Percentiles rank a stretch among this genome's conserved stretches.
These are phyloP conservation scores for Calocybe cyanea DNA, from an alignment of 768 basidiomycete genomes.

Conservation along the genomic window DNA sequence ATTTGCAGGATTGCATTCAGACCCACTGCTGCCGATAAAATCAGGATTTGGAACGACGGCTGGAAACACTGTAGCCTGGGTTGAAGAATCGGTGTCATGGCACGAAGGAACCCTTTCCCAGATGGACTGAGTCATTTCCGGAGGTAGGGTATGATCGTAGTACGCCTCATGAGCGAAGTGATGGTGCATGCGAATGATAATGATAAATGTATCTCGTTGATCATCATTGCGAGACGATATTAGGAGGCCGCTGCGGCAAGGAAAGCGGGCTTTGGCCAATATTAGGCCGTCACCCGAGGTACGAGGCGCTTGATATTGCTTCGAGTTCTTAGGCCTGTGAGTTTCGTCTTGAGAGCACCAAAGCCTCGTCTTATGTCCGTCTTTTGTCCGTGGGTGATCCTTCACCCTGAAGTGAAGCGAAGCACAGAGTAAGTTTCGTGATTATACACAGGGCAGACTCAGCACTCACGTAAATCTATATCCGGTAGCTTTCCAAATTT, in stretches of 20 bases:
- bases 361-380: slow-evolving; percentile 46
- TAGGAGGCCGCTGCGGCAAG: slow-evolving; percentile 42
- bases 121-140: slow-evolving; percentile 32
- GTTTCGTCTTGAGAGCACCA: slow-evolving; percentile 51
- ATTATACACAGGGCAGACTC: background rate
- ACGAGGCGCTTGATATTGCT: slow-evolving; percentile 31
- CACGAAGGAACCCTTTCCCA: slow-evolving; percentile 24
- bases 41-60: background rate
- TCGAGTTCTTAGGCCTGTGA: slow-evolving; percentile 36
- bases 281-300: slow-evolving; percentile 32
- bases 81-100: background rate
- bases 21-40: background rate
- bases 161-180: slow-evolving; percentile 41
- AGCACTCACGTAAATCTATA: slow-evolving; percentile 45
- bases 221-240: slow-evolving; percentile 37
- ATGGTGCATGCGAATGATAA: slow-evolving; percentile 43
- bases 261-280: slow-evolving; percentile 38
- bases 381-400: slow-evolving; percentile 43
- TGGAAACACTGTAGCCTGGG: background rate
- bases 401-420: slow-evolving; percentile 32
- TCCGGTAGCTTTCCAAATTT: slow-evolving; percentile 46
- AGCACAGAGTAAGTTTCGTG: slow-evolving; percentile 1
- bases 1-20: background rate
- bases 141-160: slow-evolving; percentile 33
- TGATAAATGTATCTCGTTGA: slow-evolving; percentile 20